Evolutionary conservation across 2,329 filamentous ascomycete species (phyloP).

Genomic region (Fusarium veterinarium): DNA sequence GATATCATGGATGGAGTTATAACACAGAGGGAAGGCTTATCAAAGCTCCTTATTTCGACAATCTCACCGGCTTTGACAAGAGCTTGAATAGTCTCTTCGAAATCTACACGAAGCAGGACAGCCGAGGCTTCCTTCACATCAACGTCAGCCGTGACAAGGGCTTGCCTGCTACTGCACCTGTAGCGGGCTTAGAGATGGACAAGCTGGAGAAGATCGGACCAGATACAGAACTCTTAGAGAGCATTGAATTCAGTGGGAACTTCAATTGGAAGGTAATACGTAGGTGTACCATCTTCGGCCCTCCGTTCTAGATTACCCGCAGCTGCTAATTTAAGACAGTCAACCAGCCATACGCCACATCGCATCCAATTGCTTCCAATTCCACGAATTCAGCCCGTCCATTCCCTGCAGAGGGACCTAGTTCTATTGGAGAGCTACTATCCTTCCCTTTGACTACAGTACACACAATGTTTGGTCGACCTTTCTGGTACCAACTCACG

Average conservation of each 20-base stretch:
- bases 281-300: fast-evolving
- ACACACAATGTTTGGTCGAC: fast-evolving
- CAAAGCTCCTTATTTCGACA: neutral
- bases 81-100: neutral
- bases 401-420: fast-evolving
- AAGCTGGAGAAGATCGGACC: fast-evolving
- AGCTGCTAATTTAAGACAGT: neutral
- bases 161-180: fast-evolving
- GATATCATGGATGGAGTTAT: slow-evolving; percentile 12
- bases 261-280: neutral
- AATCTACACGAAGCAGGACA: neutral
- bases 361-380: fast-evolving
- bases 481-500: neutral
- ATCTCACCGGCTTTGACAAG: neutral
- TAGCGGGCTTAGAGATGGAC: fast-evolving
- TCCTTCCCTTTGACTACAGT: neutral
- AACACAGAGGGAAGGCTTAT: neutral
- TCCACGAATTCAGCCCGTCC: fast-evolving
- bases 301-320: fast-evolving
- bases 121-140: neutral
- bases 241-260: neutral
- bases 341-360: neutral
- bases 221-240: neutral
- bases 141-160: neutral
- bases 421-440: neutral